Conservation (phyloP, 805 yeast species). For the Candida berthetii region DNA sequence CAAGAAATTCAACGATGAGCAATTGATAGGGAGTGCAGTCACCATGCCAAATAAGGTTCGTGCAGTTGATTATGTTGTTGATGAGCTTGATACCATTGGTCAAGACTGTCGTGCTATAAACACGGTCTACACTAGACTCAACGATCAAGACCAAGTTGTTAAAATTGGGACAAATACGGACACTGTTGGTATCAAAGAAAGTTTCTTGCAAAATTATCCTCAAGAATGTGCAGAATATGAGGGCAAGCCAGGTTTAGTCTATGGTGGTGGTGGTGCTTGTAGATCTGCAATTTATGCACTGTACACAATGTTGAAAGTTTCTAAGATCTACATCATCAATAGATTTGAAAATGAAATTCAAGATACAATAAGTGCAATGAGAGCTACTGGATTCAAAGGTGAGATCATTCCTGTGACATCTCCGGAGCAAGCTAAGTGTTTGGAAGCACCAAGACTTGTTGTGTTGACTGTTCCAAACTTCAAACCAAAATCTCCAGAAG, state of each 20-base stretch:
- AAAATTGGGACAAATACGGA: conserved; percentile 20
- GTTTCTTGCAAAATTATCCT: conserved; percentile 15
- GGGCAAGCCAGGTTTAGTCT: conserved; percentile 15
- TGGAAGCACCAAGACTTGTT: conserved; percentile 12
- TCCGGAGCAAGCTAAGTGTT: conserved; percentile 12
- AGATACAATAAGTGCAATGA: conserved; percentile 11
- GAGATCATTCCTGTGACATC: conserved; percentile 17
- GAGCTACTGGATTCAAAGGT: conserved; percentile 15
- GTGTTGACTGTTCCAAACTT: conserved; percentile 20
- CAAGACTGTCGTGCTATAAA: conserved; percentile 20
- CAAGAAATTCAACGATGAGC: conserved; percentile 5
- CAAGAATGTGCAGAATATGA: conserved; percentile 6
- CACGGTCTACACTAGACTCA: conserved; percentile 15
- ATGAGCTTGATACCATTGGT: conserved; percentile 15
- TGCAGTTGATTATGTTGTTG: conserved; percentile 13
- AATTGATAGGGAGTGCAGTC: conserved; percentile 15
- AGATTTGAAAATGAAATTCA: conserved; percentile 16
- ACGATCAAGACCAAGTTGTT: conserved; percentile 2
- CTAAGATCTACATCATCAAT: conserved; percentile 18
- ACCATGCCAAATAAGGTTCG: conserved; percentile 21
- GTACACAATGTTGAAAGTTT: conserved; percentile 15
- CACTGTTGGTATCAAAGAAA: conserved; percentile 17
- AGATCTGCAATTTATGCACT: conserved; percentile 19
- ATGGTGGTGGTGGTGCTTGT: conserved; percentile 23
- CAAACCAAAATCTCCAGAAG: conserved; percentile 11